Evolutionary conservation across 805 yeast species (phyloP).

Genomic region (Schizosaccharomyces japonicus): DNA sequence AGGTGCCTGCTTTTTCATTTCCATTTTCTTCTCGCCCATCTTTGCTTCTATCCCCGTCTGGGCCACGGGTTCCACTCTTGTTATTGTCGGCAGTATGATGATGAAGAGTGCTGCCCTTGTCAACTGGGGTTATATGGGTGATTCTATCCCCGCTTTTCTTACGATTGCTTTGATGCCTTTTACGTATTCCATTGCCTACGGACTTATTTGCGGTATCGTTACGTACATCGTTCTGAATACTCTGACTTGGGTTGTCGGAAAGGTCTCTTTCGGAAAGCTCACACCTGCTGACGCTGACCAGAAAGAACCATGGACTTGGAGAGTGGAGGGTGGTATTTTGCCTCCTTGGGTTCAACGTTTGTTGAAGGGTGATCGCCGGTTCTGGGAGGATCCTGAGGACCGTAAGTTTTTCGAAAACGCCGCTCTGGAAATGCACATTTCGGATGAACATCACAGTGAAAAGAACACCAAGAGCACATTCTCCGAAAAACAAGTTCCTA

Average conservation of each 20-base stretch:
- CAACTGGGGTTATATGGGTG: slow-evolving; percentile 11
- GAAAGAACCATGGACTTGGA: slow-evolving; percentile 11
- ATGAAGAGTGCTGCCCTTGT: slow-evolving; percentile 10
- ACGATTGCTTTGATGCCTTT: slow-evolving; percentile 12
- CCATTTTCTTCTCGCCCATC: slow-evolving; percentile 11
- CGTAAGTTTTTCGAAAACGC: not conserved
- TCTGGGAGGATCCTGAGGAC: slow-evolving; percentile 5
- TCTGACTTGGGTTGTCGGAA: slow-evolving; percentile 7
- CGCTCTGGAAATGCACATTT: not conserved
- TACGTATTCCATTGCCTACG: slow-evolving; percentile 12
- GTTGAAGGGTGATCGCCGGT: slow-evolving; percentile 3
- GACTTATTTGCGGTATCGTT: slow-evolving; percentile 11
- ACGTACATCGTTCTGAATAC: slow-evolving; percentile 10
- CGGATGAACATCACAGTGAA: not conserved
- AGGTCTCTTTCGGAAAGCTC: slow-evolving; percentile 8
- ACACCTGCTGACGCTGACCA: slow-evolving; percentile 10
- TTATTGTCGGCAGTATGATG: slow-evolving; percentile 12
- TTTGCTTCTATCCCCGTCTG: slow-evolving; percentile 12
- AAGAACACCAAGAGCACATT: not conserved
- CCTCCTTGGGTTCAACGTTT: slow-evolving; percentile 7
- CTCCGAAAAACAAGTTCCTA: no score
- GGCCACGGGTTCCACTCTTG: slow-evolving; percentile 12
- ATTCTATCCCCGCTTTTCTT: slow-evolving; percentile 11
- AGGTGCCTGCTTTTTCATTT: slow-evolving; percentile 11
- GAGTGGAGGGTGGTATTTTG: slow-evolving; percentile 7